phyloP scores from a whole-genome alignment of 2,329 filamentous ascomycete species.

The Fusarium verticillioides region DNA sequence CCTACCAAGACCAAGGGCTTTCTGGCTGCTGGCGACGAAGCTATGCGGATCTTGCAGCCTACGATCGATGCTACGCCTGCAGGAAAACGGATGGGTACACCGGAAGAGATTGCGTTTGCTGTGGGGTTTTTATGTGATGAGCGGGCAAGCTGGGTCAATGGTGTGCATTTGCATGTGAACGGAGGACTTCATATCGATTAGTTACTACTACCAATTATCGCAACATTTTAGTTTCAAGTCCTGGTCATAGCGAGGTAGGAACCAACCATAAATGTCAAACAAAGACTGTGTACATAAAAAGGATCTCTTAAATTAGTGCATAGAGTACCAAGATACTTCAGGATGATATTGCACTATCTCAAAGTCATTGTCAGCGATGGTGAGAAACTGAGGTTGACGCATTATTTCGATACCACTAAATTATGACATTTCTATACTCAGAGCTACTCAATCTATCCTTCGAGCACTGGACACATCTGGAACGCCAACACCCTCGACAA shows the following conservation, averaged over 20 bases:
- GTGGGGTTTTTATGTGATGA: not conserved
- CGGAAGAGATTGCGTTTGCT: not conserved
- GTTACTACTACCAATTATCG: too few species aligned
- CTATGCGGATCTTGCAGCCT: not conserved
- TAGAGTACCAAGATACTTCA: too few species aligned
- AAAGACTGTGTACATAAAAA: accelerated
- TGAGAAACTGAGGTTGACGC: accelerated
- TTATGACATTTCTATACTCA: accelerated
- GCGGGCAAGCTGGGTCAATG: not conserved
- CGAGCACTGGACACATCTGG: not conserved
- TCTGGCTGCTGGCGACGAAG: not conserved
- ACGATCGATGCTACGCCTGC: not conserved
- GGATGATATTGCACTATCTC: too few species aligned
- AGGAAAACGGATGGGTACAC: not conserved
- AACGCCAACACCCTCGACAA: not conserved
- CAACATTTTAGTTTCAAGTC: too few species aligned
- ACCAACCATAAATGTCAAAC: too few species aligned
- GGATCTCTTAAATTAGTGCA: accelerated
- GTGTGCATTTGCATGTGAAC: not conserved
- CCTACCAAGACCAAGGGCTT: not conserved
- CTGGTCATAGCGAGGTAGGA: too few species aligned
- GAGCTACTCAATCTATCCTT: not conserved
- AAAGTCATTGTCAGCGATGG: not conserved
- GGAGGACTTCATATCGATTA: not conserved
- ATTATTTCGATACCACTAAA: accelerated